Conservation (phyloP, 2,329 filamentous ascomycete genomes). For the Phaeosphaeriaceae sp. region DNA sequence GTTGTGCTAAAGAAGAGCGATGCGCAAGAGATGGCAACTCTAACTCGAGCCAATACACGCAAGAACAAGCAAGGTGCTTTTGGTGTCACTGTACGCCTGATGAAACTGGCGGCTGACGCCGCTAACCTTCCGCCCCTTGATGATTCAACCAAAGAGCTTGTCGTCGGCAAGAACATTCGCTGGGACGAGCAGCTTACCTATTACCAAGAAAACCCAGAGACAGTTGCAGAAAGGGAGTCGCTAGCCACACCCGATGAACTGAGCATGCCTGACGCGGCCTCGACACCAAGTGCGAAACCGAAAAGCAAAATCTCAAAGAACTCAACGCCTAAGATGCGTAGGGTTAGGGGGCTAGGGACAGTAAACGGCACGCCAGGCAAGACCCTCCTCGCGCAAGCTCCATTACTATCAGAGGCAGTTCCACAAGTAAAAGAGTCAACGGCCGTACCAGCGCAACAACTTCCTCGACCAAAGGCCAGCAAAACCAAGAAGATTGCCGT, state of each 20-base stretch:
- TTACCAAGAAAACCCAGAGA: conserved; percentile 50
- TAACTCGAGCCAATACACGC: conserved; percentile 57
- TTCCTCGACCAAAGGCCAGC: conserved; percentile 24
- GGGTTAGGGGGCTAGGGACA: conserved; percentile 41
- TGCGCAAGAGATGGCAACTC: conserved; percentile 54
- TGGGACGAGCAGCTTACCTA: conserved; percentile 57
- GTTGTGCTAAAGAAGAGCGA: conserved; percentile 57
- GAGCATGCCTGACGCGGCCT: conserved; percentile 22
- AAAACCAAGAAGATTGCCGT: conserved; percentile 33
- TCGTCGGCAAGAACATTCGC: conserved; percentile 45
- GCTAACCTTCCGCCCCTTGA: conserved; percentile 19
- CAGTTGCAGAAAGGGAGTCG: conserved; percentile 38
- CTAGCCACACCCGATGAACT: conserved; percentile 43
- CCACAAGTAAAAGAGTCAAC: conserved; percentile 2
- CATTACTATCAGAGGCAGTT: conserved; percentile 25
- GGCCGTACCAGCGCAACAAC: conserved; percentile 12
- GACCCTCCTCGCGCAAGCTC: conserved; percentile 36
- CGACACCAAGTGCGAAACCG: conserved; percentile 22
- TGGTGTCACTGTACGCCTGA: conserved; percentile 51
- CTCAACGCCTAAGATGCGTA: conserved; percentile 42
- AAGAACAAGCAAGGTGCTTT: conserved; percentile 58
- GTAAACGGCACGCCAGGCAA: conserved; percentile 49
- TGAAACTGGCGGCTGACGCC: conserved; percentile 48
- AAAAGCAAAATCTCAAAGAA: conserved; percentile 34
- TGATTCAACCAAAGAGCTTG: conserved; percentile 20